These are phyloP conservation scores for Tilletiaria anomala DNA, from an alignment of 1,284 basidiomycete species.

Conservation along the genomic window DNA sequence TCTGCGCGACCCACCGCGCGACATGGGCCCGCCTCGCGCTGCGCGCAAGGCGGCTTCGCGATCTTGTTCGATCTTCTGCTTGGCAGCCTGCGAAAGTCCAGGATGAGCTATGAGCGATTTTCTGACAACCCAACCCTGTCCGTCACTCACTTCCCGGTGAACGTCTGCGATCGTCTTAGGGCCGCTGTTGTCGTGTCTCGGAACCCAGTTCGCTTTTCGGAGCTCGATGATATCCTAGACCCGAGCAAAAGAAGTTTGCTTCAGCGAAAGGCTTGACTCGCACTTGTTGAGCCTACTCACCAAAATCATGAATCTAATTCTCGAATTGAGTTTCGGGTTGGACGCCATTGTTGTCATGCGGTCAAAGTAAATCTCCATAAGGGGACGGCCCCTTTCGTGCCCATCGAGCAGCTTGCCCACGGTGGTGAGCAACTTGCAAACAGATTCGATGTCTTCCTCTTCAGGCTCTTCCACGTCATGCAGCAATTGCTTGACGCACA, in stretches of 20 bases:
- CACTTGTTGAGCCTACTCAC: constrained; percentile 44
- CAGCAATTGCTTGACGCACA: constrained; percentile 86
- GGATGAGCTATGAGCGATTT: too few species aligned
- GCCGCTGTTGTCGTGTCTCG: constrained; percentile 58
- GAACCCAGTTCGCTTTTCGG: constrained; percentile 65
- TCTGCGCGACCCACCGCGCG: constrained; percentile 68
- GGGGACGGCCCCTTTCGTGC: constrained; percentile 54
- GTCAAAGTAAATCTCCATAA: constrained; percentile 84
- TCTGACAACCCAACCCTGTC: too few species aligned
- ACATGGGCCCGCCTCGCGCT: too few species aligned
- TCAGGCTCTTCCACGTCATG: constrained; percentile 84
- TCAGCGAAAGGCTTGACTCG: not conserved
- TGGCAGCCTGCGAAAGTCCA: too few species aligned
- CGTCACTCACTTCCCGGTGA: too few species aligned
- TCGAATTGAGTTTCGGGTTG: constrained; percentile 61
- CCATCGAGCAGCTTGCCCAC: constrained; percentile 67
- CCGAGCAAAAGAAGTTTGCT: constrained; percentile 11
- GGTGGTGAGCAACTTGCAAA: constrained; percentile 80
- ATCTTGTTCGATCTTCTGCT: too few species aligned
- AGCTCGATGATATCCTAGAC: constrained; percentile 73
- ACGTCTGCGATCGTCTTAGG: constrained; percentile 78
- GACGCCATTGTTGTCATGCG: constrained; percentile 64
- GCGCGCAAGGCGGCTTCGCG: too few species aligned
- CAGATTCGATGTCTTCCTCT: constrained; percentile 91
- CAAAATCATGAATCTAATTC: constrained; percentile 90